A percentile compares a stretch with the other conserved stretches of the same genome.
Evolutionary conservation across 2,329 filamentous ascomycete genomes (phyloP).

Genomic region (Neurospora crassa): DNA sequence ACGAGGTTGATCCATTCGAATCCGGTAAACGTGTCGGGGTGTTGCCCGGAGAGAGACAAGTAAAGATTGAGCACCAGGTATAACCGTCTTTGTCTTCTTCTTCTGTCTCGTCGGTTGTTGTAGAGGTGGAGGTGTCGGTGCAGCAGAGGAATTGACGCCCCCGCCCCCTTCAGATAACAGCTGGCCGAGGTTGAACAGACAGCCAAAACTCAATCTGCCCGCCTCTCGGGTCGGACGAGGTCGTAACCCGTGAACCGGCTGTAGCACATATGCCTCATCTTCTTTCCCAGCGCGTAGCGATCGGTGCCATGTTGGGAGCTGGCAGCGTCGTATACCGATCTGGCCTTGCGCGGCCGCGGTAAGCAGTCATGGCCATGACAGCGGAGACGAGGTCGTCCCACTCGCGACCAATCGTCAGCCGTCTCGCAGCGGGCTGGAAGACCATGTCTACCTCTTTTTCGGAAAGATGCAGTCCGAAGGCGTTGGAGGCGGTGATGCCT

Average conservation of each 20-base stretch:
- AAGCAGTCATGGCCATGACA: not conserved
- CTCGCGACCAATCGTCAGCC: not conserved
- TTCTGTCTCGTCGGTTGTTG: not conserved
- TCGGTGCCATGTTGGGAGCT: too few species aligned
- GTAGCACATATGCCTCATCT: not conserved
- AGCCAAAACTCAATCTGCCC: not conserved
- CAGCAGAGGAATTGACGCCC: accelerated
- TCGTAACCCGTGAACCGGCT: not conserved
- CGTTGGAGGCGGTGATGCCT: accelerated
- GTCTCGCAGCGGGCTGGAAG: not conserved
- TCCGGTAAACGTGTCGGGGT: not conserved
- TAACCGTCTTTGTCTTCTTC: not conserved
- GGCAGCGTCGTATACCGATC: not conserved
- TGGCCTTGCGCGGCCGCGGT: not conserved
- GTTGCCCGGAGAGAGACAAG: not conserved
- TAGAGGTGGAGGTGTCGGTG: not conserved
- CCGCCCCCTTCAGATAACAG: not conserved
- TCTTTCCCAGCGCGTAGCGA: not conserved
- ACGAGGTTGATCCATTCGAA: not conserved
- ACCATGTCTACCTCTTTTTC: not conserved
- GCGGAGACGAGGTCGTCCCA: not conserved
- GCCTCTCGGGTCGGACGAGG: not conserved
- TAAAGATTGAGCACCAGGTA: not conserved
- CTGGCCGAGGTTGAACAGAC: not conserved
- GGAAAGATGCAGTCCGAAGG: not conserved